Percentiles rank a stretch among this genome's conserved stretches.
These are phyloP conservation scores for Spencermartinsiella europaea DNA, from an alignment of 805 yeast genomes.

Conservation along the genomic window DNA sequence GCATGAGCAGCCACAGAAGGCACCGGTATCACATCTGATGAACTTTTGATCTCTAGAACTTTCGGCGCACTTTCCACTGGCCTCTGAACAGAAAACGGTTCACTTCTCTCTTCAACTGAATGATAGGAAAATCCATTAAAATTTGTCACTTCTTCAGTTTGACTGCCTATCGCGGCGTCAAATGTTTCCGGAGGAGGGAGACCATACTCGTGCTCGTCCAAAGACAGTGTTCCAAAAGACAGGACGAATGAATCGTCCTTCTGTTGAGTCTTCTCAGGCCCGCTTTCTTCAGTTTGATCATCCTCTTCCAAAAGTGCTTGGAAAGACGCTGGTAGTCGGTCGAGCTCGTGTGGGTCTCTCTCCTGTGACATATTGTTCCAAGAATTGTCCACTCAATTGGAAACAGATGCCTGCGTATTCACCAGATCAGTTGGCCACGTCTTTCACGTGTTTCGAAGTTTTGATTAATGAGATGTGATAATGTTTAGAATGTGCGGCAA, in stretches of 20 bases:
- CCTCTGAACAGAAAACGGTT: no score
- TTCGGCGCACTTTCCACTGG: no score
- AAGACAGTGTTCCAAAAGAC: not conserved
- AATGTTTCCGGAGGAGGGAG: conserved; percentile 10
- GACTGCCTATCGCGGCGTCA: no score
- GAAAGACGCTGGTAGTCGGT: not conserved
- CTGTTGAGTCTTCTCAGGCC: not conserved
- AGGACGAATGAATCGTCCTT: not conserved
- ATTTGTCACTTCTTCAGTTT: no score
- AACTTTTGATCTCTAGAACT: not conserved
- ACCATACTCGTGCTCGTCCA: not conserved
- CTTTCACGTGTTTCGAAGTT: no score
- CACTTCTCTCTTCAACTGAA: no score
- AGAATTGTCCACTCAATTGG: no score
- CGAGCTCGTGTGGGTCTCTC: not conserved
- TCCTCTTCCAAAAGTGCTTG: not conserved
- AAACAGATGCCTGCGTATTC: no score
- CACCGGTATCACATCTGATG: not conserved
- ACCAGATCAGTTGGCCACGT: no score
- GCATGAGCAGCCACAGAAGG: not conserved
- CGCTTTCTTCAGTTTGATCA: not conserved
- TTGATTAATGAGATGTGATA: no score
- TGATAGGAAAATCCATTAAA: no score
- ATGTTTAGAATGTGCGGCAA: no score
- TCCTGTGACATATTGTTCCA: not conserved